Evolutionary conservation across 2,329 filamentous ascomycete genomes (phyloP), one percentile per base, ranked within the genome.

Genomic region (Fusarium papillatum): DNA sequence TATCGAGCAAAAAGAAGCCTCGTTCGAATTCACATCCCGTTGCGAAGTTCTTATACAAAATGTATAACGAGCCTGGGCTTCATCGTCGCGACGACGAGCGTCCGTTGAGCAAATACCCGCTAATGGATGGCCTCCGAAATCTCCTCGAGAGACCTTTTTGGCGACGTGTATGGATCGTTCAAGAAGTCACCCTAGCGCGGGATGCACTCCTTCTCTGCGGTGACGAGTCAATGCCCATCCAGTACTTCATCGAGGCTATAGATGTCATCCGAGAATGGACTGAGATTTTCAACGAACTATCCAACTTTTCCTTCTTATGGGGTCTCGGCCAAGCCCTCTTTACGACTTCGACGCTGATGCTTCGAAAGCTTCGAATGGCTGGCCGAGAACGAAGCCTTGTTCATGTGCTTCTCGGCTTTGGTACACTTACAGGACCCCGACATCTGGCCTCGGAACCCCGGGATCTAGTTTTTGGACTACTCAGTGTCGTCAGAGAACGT

Each of bases 391-490:
- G 16, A 14, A 66, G 50, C 36, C 64, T 66, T 5, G 19, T 36
- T n/a, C 64, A 48, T 24, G 29, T 76, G 26, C 50, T 78, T 17
- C 38, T 66, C 19, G 39, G 67, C 0, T 17, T 48, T 26, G 57
- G 26, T 11, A 36, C 26, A 8, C 48, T 64, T 5, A 60, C 76
- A 5, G 64, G 24, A 1, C 68, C 75, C 13, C 68, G 77, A 7
- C 76, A 77, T 22, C 66, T 75, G 19, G 78, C 76, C 7, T 62
- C 77, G 1, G 77, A 80, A 41, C 77, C 77, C n/a, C 66, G 78
- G 2, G 78, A 79, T 14, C 69, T 79, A 8, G 43, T 74, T 9
- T 78, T 78, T 26, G 77, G 67, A 0, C 24, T 77, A 0, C 62
- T 79, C 2, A 74, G 77, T 16, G 41, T 79, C 1, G 50, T 79